Percentiles rank a stretch among this genome's conserved stretches.
Conservation (phyloP, 2,329 filamentous ascomycete species). For the Aquanectria penicillioides region DNA sequence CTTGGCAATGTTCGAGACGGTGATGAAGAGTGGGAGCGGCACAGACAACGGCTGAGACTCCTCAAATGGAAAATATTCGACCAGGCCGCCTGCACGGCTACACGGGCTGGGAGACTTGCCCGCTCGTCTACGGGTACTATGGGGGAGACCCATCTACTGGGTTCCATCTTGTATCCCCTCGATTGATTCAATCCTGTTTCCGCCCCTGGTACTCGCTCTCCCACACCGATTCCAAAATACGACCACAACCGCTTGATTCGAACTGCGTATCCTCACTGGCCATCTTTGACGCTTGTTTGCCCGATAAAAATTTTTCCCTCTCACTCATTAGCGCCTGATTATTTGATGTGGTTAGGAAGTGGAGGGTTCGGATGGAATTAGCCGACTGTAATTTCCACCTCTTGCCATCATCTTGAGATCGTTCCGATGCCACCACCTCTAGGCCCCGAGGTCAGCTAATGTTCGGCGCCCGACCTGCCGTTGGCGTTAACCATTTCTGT, state of each 20-base stretch:
- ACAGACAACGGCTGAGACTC: not conserved
- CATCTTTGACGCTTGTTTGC: conserved; percentile 7
- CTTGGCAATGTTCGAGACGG: not conserved
- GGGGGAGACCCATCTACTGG: conserved; percentile 1
- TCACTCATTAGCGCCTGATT: conserved; percentile 12
- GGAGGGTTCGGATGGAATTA: not conserved
- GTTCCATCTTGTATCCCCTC: conserved; percentile 9
- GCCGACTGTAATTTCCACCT: conserved; percentile 39
- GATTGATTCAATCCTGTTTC: not conserved
- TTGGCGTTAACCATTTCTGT: not conserved
- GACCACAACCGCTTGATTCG: conserved; percentile 6
- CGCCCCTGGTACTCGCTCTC: not conserved
- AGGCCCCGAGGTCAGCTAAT: not conserved
- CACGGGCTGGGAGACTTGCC: too few species aligned
- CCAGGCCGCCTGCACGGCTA: too few species aligned
- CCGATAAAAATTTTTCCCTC: not conserved
- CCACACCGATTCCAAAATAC: not conserved
- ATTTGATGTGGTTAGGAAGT: conserved; percentile 2
- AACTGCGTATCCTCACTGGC: not conserved
- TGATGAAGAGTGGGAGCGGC: not conserved
- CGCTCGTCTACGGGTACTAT: too few species aligned
- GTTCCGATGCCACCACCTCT: conserved; percentile 5
- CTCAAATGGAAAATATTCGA: not conserved
- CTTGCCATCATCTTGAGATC: conserved; percentile 26
- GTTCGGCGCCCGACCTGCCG: not conserved